phyloP scores from a whole-genome alignment of 164 flowering plant genomes.

The Malania oleifera region DNA sequence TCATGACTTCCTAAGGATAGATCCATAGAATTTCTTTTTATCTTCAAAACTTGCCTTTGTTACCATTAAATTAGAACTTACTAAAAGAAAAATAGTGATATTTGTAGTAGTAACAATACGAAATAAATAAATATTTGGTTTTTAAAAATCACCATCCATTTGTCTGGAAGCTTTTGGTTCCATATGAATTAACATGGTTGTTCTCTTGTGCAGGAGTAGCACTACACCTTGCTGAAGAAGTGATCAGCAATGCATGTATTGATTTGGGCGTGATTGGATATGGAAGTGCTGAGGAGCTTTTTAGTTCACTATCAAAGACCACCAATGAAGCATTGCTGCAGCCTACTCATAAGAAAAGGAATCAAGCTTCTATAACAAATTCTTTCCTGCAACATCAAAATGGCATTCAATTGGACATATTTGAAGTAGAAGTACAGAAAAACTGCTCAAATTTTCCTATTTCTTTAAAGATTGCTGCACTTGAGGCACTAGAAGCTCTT shows the following conservation, averaged over 20 bases:
- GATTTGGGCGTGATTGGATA: not conserved
- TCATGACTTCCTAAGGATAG: too few species aligned
- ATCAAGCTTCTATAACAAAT: not conserved
- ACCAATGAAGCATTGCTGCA: constrained; percentile 1
- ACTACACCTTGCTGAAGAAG: constrained; percentile 1
- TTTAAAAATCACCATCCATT: not conserved
- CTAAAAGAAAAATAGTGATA: too few species aligned
- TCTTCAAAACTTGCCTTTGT: too few species aligned
- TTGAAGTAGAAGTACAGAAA: not conserved
- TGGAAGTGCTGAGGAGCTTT: not conserved
- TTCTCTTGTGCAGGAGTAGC: constrained; percentile 6
- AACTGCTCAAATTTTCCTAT: not conserved
- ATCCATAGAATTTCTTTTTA: too few species aligned
- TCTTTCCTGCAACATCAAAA: not conserved
- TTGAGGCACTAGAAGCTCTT: constrained; percentile 9
- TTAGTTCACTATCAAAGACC: not conserved
- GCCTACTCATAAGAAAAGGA: not conserved
- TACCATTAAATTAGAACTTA: too few species aligned
- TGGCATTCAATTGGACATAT: not conserved
- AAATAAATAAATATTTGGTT: not conserved
- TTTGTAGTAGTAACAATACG: too few species aligned
- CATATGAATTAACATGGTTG: not conserved
- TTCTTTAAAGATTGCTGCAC: constrained; percentile 8
- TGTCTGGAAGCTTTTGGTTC: not conserved
- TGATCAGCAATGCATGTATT: constrained; percentile 3